Base-by-base conservation (phyloP, 2,329 filamentous ascomycete genomes). In the Cordyceps fumosorosea region DNA sequence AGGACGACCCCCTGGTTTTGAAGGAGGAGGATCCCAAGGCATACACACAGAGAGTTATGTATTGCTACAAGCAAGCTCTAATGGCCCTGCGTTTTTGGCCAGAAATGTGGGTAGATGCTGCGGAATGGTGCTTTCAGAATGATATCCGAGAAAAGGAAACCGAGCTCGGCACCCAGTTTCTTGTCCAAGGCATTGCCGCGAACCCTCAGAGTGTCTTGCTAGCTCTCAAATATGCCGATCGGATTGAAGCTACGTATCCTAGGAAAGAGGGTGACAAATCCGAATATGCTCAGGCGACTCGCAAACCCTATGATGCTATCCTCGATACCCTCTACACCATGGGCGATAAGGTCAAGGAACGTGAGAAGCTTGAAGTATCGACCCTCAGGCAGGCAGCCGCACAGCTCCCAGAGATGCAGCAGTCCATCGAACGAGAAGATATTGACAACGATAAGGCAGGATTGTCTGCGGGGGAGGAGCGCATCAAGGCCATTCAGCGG, bases 41-140 rank as follows among this genome's bases (percentile, higher is more conserved):
- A 7, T 95, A 89, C 75, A 89, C 89, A 67, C 84, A 89, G 66
- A 88, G 95, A 47, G 84, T 98, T 48, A 75, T 97, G 8, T 96
- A 96, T 73, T 89, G 91, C 66, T 98, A 96, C 80, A 95, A 92
- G 73, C 93, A 97, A 73, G 91, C 93, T 5, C 78, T 96, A 53
- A 96, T 97, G 89, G 89, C 92, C 4, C 78, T 99, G 61, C 87
- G 93, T 56, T 99, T 98, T 75, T 95, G 93, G 85, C 93, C 95
- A 4, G 90, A 96, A 72, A 87, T 97, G 68, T 99, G 95, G 95
- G 93, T 92, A 56, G 92, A 97, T 64, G 93, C 92, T 11, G 90
- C 93, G 0, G 90, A 96, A 66, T 98, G 93, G 85, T 96, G 91
- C 74, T 92, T 92, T 69, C 84, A 89, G 60, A 92, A 95, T 68